Evolutionary conservation across 257 asterid species (phyloP).

Genomic region (Penstemon barbatus): DNA sequence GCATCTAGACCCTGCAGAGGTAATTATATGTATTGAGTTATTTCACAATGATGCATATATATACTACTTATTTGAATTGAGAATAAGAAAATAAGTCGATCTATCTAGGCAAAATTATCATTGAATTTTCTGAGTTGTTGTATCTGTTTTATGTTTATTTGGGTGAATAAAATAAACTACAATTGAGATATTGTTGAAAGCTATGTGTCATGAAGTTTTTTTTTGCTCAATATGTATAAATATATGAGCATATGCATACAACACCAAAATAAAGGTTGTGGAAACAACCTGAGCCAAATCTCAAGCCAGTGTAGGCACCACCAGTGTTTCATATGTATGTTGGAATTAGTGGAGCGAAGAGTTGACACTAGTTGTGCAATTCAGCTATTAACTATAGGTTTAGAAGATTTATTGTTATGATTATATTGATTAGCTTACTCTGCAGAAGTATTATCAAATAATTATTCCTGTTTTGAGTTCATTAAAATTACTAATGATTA

Average conservation of each 20-base stretch:
- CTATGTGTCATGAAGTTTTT: background rate
- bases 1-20: constrained; percentile 99
- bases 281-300: constrained; percentile 17
- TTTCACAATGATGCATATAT: constrained; percentile 3
- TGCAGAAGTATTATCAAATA: background rate
- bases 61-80: background rate
- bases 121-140: constrained; percentile 1
- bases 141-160: background rate
- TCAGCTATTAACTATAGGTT: background rate
- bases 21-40: constrained; percentile 34
- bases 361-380: background rate
- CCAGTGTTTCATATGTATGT: constrained; percentile 8
- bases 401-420: background rate
- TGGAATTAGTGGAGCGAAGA: constrained; percentile 7
- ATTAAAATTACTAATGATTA: background rate
- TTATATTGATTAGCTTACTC: constrained; percentile 5
- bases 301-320: constrained; percentile 9
- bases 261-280: constrained; percentile 2
- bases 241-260: constrained; percentile 15
- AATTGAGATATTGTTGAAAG: constrained; percentile 5
- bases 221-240: background rate
- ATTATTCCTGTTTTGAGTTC: constrained; percentile 7
- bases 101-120: constrained; percentile 10
- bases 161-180: background rate
- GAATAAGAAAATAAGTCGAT: background rate